These are phyloP conservation scores for Paratinospora sagittata DNA, from an alignment of 164 flowering plant species.

Conservation along the genomic window DNA sequence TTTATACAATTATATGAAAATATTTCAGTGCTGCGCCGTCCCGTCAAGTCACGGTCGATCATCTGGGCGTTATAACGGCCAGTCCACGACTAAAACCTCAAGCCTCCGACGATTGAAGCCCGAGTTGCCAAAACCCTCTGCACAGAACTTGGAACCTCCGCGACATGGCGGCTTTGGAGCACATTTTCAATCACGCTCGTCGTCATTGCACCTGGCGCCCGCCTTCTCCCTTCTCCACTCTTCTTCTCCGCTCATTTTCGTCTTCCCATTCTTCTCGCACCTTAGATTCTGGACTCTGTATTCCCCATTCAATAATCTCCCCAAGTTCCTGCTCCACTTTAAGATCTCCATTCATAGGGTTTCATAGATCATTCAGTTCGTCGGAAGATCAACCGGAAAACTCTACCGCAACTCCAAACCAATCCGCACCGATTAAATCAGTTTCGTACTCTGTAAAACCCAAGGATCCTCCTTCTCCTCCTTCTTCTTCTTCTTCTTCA, in stretches of 20 bases:
- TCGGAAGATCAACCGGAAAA: slow-evolving; percentile 11
- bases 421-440: slow-evolving; percentile 28
- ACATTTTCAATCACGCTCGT: slow-evolving; percentile 38
- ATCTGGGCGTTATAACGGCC: too few relatives aligned
- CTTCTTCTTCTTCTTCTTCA: too few relatives aligned
- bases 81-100: too few relatives aligned
- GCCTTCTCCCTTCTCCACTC: slow-evolving; percentile 11
- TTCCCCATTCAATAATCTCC: not conserved
- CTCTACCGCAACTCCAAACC: slow-evolving; percentile 5
- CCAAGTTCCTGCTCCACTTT: not conserved
- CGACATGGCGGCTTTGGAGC: slow-evolving; percentile 36
- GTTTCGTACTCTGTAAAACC: slow-evolving; percentile 65
- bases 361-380: slow-evolving; percentile 24
- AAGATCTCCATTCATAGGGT: slow-evolving; percentile 11
- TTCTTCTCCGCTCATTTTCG: slow-evolving; percentile 18
- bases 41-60: too few relatives aligned
- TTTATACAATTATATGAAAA: too few relatives aligned
- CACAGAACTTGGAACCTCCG: too few relatives aligned
- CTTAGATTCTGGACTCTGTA: slow-evolving; percentile 1
- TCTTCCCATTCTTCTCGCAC: slow-evolving; percentile 3
- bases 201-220: slow-evolving; percentile 26
- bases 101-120: too few relatives aligned
- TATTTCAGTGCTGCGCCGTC: too few relatives aligned
- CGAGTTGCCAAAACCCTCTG: too few relatives aligned
- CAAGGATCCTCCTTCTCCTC: slow-evolving; percentile 22